phyloP scores from a whole-genome alignment of 495 filamentous ascomycete genomes.

The Clohesyomyces aquaticus region DNA sequence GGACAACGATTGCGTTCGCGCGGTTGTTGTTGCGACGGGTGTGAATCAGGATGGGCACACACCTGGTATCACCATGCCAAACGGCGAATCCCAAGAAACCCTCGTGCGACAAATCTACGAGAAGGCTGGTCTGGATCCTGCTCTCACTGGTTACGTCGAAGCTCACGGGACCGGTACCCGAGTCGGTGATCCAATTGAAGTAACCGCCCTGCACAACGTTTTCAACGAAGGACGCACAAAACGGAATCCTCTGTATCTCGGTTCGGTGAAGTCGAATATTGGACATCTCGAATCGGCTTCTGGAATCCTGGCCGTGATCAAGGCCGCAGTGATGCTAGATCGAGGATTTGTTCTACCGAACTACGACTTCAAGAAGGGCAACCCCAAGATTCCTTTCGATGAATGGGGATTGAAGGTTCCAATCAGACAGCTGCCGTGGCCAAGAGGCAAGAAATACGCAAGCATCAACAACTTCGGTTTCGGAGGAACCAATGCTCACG shows the following conservation, averaged over 20 bases:
- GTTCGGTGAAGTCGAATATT: conserved; percentile 56
- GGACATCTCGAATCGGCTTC: conserved; percentile 59
- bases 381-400: conserved; percentile 17
- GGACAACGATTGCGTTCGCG: conserved; percentile 54
- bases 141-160: too few relatives aligned
- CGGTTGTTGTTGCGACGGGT: conserved; percentile 49
- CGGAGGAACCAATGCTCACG: conserved; percentile 38
- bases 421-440: conserved; percentile 34
- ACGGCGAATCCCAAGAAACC: conserved; percentile 11
- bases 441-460: conserved; percentile 42
- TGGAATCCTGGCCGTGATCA: conserved; percentile 52
- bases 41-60: conserved; percentile 40
- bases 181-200: conserved; percentile 33
- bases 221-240: conserved; percentile 14
- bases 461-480: conserved; percentile 36
- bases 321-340: conserved; percentile 45
- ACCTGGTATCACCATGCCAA: conserved; percentile 30
- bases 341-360: conserved; percentile 22
- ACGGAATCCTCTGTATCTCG: conserved; percentile 20
- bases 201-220: conserved; percentile 18
- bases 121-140: not conserved
- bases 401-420: conserved; percentile 24
- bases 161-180: conserved; percentile 19
- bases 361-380: conserved; percentile 27
- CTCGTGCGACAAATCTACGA: not conserved